Conservation (phyloP, 371 early-diverging fungal species). For the Apophysomyces elegans region DNA sequence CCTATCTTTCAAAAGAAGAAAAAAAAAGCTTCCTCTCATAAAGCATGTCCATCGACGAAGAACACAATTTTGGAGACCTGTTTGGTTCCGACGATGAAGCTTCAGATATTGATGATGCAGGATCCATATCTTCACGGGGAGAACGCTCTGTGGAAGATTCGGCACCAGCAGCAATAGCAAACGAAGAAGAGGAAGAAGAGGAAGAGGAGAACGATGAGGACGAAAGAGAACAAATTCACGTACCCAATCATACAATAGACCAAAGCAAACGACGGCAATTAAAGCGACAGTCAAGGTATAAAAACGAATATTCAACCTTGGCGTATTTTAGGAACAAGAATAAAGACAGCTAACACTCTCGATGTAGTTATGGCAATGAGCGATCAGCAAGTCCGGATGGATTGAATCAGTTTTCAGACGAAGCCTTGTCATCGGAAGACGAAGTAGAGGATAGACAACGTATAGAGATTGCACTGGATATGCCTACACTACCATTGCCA, state of each 20-base stretch:
- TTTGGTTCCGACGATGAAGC: constrained; percentile 58
- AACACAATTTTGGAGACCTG: constrained; percentile 46
- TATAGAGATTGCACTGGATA: constrained; percentile 36
- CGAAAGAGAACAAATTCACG: too few relatives aligned
- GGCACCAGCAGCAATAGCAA: constrained; percentile 26
- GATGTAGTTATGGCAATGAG: constrained; percentile 22
- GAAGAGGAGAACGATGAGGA: too few relatives aligned
- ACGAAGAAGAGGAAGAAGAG: constrained; percentile 9
- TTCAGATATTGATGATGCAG: constrained; percentile 47
- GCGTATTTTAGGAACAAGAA: too few relatives aligned
- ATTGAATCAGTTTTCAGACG: background rate
- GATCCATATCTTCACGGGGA: constrained; percentile 30
- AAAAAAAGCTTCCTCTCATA: too few relatives aligned
- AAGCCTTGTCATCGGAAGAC: constrained; percentile 11
- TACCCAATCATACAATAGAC: constrained; percentile 18
- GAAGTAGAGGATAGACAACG: constrained; percentile 37
- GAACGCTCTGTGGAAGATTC: constrained; percentile 16
- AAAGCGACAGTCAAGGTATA: constrained; percentile 20
- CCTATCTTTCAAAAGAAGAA: too few relatives aligned
- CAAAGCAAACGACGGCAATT: constrained; percentile 21
- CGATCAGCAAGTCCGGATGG: constrained; percentile 9
- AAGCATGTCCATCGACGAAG: constrained; percentile 20
- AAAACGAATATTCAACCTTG: constrained; percentile 12
- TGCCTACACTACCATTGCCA: constrained; percentile 48
- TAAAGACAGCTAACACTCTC: background rate